These are phyloP conservation scores for Ensete ventricosum DNA, from an alignment of 176 grass and related monocot species.

Conservation along the genomic window DNA sequence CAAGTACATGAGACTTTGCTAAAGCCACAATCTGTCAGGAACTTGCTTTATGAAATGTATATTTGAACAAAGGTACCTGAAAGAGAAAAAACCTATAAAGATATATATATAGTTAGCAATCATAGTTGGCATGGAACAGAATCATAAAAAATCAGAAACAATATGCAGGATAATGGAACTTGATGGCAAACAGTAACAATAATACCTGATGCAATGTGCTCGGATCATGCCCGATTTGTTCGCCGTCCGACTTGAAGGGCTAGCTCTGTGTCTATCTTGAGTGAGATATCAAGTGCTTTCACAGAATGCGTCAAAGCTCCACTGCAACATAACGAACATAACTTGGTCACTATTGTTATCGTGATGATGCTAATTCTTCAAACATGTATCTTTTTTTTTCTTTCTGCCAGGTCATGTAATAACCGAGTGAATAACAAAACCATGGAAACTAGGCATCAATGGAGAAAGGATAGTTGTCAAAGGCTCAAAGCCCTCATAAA, in stretches of 20 bases:
- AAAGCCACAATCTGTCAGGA: too few species aligned
- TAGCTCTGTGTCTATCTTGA: slow-evolving; percentile 91
- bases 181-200: background rate
- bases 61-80: background rate
- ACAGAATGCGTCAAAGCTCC: slow-evolving; percentile 96
- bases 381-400: too few species aligned
- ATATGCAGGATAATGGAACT: background rate
- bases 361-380: background rate
- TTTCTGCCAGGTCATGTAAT: too few species aligned
- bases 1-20: too few species aligned
- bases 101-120: background rate
- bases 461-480: too few species aligned
- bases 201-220: background rate
- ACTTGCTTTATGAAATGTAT: too few species aligned
- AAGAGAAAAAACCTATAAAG: too few species aligned
- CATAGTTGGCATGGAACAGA: background rate
- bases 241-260: slow-evolving; percentile 89
- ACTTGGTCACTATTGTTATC: background rate
- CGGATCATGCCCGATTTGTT: slow-evolving; percentile 66
- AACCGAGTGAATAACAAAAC: too few species aligned
- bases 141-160: background rate
- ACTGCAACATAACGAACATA: slow-evolving; percentile 23
- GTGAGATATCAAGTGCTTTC: slow-evolving; percentile 88
- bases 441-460: too few species aligned
- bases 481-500: too few species aligned